phyloP scores from a whole-genome alignment of 2,329 filamentous ascomycete genomes.

The Fusarium duplospermum region DNA sequence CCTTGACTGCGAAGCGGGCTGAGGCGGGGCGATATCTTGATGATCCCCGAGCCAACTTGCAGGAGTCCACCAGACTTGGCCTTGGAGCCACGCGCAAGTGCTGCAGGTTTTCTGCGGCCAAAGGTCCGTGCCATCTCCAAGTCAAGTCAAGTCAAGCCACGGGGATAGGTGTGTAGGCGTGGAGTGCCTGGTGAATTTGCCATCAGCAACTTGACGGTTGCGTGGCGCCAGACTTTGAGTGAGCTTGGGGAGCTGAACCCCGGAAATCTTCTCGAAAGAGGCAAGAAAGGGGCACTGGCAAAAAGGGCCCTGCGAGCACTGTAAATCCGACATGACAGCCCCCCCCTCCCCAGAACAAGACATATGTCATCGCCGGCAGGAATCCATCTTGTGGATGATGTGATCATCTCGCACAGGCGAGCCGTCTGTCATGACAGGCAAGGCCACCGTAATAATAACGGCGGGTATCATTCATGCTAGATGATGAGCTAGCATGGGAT shows the following conservation, averaged over 20 bases:
- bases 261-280: conserved; percentile 35
- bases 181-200: background rate
- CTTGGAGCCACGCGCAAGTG: conserved; percentile 18
- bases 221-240: conserved; percentile 39
- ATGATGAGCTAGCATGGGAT: conserved; percentile 17
- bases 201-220: conserved; percentile 3
- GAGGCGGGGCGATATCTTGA: conserved; percentile 28
- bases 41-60: conserved; percentile 26
- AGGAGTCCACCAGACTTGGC: conserved; percentile 8
- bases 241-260: conserved; percentile 23
- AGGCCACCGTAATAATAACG: conserved; percentile 24
- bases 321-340: conserved; percentile 7
- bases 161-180: conserved; percentile 13
- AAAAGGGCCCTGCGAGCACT: conserved; percentile 16
- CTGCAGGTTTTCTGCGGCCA: conserved; percentile 20
- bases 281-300: conserved; percentile 4
- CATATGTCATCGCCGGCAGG: background rate
- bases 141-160: conserved; percentile 6
- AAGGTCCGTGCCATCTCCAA: conserved; percentile 36
- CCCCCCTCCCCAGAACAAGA: background rate
- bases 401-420: background rate
- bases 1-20: conserved; percentile 10
- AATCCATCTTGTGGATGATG: conserved; percentile 2
- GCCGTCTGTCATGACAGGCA: background rate
- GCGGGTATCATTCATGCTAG: conserved; percentile 25